These are phyloP conservation scores for Flaveria robusta DNA, from an alignment of 129 eudicot species.

Conservation along the genomic window DNA sequence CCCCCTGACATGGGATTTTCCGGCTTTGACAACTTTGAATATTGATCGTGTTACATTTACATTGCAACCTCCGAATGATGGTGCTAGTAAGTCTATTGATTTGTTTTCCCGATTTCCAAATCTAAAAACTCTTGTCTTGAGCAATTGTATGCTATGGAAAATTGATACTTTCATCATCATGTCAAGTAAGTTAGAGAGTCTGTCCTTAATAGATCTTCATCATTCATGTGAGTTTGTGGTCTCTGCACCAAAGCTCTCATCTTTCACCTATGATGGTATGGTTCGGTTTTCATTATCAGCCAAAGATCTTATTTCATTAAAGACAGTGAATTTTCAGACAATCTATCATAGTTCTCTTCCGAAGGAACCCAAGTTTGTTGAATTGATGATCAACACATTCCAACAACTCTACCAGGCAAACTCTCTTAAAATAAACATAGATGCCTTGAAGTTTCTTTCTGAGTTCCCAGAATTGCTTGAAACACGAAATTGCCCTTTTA, in stretches of 20 bases:
- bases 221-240: constrained; percentile 14
- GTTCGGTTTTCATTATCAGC: not conserved
- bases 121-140: too few species aligned
- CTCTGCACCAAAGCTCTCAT: constrained; percentile 30
- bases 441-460: constrained; percentile 3
- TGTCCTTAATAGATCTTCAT: too few species aligned
- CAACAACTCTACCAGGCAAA: constrained; percentile 12
- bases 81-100: not conserved
- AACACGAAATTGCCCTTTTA: constrained; percentile 7
- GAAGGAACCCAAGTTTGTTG: not conserved
- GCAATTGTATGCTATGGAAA: too few species aligned
- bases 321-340: not conserved
- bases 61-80: not conserved
- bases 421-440: constrained; percentile 5
- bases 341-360: not conserved
- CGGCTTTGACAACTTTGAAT: not conserved
- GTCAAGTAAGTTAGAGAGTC: too few species aligned
- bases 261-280: constrained; percentile 10
- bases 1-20: not conserved
- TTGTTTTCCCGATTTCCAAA: too few species aligned
- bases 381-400: constrained; percentile 23
- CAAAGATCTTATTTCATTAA: not conserved
- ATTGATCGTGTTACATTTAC: not conserved
- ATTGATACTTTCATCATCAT: too few species aligned
- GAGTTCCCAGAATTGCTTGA: not conserved